phyloP scores from a whole-genome alignment of 2,329 filamentous ascomycete species.

The Fusarium oxysporum region DNA sequence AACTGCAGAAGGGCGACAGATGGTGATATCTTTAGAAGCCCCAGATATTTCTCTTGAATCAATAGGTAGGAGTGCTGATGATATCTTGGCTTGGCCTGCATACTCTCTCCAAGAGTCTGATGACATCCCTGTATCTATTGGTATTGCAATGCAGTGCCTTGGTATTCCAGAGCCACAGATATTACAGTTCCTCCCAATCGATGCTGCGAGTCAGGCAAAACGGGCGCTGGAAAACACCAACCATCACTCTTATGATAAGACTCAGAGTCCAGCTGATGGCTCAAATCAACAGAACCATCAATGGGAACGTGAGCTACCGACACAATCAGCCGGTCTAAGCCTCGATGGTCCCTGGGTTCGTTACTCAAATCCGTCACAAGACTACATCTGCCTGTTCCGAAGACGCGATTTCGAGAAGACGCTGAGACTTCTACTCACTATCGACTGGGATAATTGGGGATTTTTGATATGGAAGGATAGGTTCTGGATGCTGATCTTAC shows the following conservation, averaged over 20 bases:
- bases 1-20: not conserved
- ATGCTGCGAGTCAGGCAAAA: not conserved
- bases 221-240: accelerated
- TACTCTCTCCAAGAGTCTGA: not conserved
- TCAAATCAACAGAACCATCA: accelerated
- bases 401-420: accelerated
- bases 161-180: not conserved
- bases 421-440: accelerated
- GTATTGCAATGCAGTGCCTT: not conserved
- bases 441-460: not conserved
- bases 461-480: not conserved
- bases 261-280: accelerated
- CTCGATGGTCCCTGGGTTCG: not conserved
- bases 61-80: accelerated
- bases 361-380: accelerated
- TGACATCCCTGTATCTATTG: not conserved
- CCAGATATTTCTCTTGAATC: accelerated
- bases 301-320: accelerated
- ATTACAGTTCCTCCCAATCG: accelerated
- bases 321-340: accelerated
- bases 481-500: not conserved
- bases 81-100: accelerated
- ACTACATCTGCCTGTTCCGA: not conserved
- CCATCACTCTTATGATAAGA: accelerated
- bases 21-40: accelerated